phyloP scores from a whole-genome alignment of 139 green algal genomes.

The Pseudopediastrum boryanum region DNA sequence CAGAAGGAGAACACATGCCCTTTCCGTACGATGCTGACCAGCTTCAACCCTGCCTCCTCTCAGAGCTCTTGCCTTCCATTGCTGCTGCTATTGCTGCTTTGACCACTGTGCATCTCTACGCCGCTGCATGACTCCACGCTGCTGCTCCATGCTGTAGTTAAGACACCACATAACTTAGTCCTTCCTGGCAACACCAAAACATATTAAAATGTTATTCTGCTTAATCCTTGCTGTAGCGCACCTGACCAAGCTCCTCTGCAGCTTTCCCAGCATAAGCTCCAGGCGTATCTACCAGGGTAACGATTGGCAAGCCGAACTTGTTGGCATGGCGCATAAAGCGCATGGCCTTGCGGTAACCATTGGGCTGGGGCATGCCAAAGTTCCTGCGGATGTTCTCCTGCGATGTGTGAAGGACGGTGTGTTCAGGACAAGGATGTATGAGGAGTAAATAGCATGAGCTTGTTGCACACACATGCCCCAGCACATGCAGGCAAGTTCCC shows the following conservation, averaged over 20 bases:
- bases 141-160: no score
- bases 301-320: conserved; percentile 95
- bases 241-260: conserved; percentile 95
- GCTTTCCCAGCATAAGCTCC: conserved; percentile 91
- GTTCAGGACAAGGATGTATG: background rate
- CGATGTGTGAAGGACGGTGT: background rate
- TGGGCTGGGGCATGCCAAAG: conserved; percentile 96
- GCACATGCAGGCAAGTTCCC: no score
- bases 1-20: no score
- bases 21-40: no score
- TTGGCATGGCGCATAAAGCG: conserved; percentile 97
- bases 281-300: conserved; percentile 98
- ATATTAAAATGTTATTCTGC: no score
- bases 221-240: conserved; percentile 43
- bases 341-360: conserved; percentile 97
- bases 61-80: no score
- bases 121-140: no score
- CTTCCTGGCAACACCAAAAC: no score
- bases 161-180: no score
- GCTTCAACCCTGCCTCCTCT: no score
- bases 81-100: no score
- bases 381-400: conserved; percentile 95
- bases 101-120: no score
- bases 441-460: background rate
- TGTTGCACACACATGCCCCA: background rate